Evolutionary conservation across 805 yeast genomes (phyloP).

Genomic region (Blastobotrys parvus): DNA sequence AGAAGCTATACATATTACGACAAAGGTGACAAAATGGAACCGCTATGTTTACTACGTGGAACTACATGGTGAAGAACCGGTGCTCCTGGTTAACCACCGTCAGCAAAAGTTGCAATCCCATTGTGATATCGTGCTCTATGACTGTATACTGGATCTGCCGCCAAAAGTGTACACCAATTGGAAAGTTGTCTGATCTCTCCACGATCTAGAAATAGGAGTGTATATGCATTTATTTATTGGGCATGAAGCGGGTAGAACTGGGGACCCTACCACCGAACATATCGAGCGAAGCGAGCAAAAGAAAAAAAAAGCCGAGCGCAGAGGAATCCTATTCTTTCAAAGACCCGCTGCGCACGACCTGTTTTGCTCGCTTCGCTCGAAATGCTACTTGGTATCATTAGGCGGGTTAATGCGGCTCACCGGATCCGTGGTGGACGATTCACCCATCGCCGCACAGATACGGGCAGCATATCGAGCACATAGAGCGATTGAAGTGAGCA

Average conservation of each 20-base stretch:
- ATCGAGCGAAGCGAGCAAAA: not conserved
- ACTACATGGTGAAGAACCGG: not conserved
- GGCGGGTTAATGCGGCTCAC: too few relatives aligned
- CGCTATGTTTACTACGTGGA: not conserved
- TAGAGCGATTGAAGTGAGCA: too few relatives aligned
- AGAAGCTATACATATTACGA: not conserved
- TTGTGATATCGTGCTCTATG: not conserved
- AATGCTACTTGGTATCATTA: too few relatives aligned
- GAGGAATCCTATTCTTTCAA: too few relatives aligned
- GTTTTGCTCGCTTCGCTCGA: too few relatives aligned
- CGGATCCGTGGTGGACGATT: too few relatives aligned
- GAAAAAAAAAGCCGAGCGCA: not conserved
- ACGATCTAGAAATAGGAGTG: not conserved
- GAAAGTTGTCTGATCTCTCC: not conserved
- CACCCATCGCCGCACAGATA: too few relatives aligned
- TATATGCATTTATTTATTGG: too few relatives aligned
- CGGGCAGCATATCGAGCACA: too few relatives aligned
- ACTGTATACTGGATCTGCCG: not conserved
- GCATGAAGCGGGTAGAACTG: too few relatives aligned
- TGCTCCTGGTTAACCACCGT: not conserved
- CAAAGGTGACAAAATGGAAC: not conserved
- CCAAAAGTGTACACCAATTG: not conserved
- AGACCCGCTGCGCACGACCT: too few relatives aligned
- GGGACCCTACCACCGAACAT: too few relatives aligned
- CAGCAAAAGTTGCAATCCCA: not conserved